These are phyloP conservation scores for Aureobasidium leucospermi DNA, from an alignment of 2,329 filamentous ascomycete genomes.

Conservation along the genomic window DNA sequence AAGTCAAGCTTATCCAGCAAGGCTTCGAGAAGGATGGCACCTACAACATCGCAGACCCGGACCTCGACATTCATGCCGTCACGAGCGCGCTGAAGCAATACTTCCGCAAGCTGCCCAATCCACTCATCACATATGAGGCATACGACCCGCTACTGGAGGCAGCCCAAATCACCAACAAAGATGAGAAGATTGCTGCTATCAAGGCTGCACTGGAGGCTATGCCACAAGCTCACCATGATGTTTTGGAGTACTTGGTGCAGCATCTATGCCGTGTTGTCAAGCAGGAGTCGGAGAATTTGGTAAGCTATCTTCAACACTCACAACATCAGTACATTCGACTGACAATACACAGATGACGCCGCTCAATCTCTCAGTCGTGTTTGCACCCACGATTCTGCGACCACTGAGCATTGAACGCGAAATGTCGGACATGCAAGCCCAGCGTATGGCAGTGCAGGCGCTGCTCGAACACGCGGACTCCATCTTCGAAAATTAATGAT, in stretches of 20 bases:
- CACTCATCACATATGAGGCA: constrained; percentile 83
- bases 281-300: constrained; percentile 76
- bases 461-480: constrained; percentile 82
- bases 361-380: constrained; percentile 92
- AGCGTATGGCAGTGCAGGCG: constrained; percentile 87
- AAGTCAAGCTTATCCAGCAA: constrained; percentile 82
- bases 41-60: constrained; percentile 87
- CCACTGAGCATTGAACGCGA: constrained; percentile 83
- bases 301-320: constrained; percentile 33
- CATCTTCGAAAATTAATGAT: constrained; percentile 51
- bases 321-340: constrained; percentile 16
- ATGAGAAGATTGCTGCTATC: constrained; percentile 64
- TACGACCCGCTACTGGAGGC: constrained; percentile 86
- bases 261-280: constrained; percentile 82
- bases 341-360: constrained; percentile 70
- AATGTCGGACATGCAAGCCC: constrained; percentile 91
- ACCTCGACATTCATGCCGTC: constrained; percentile 90
- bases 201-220: constrained; percentile 68
- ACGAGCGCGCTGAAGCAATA: constrained; percentile 96
- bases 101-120: constrained; percentile 84
- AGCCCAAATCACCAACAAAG: constrained; percentile 48
- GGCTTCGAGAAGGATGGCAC: constrained; percentile 77
- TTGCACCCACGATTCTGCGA: constrained; percentile 95
- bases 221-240: constrained; percentile 77
- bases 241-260: constrained; percentile 88